Base-by-base conservation (phyloP, 768 basidiomycete species). In the Lactarius deliciosus region DNA sequence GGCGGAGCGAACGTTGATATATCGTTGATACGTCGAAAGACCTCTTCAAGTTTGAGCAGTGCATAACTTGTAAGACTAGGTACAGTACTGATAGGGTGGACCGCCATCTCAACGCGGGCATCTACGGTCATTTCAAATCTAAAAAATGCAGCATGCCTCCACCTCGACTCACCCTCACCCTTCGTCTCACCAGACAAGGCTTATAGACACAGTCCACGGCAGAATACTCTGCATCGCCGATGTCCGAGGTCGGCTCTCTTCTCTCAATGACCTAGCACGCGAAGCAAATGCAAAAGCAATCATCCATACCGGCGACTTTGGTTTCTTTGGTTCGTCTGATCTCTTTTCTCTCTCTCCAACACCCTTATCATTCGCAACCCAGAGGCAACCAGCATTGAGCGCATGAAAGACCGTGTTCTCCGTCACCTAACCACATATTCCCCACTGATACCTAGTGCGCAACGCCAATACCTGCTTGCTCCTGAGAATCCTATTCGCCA, bases 261-360 rank as follows among this genome's bases (percentile, higher is more conserved):
- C 86, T 57, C 85, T 99, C 74, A 98, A 98, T 76, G 86, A 92
- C 77, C 86, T 97, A 62, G 96, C 96, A 20, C 80, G 88, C 57
- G 94, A 97, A 71, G 87, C 86, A 65, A 90, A 91, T 73, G 97
- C 95, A 28, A 85, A 89, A 65, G 96, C 95, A 18, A 89, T 98
- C 76, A 92, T 99, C 65, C 96, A 98, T 76, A 96, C 96, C 0
- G 97, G 97, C 62, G 97, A 99, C 80, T 98, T 98, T 86, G 97
- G 97, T 65, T 97, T 99, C 80, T 97, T 96, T 77, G 94, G 92
- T 89, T 70, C 50, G 70, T 66, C 22, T n/a, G 13, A 8, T 32
- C 28, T 7, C 11, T 41, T 40, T 20, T 15, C 47, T 10, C 13
- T 38, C 25, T 34, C 40, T 11, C 45, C 8, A n/a, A 61, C 55